phyloP scores from a whole-genome alignment of 148 eudicot genomes.

The Mesembryanthemum crystallinum region DNA sequence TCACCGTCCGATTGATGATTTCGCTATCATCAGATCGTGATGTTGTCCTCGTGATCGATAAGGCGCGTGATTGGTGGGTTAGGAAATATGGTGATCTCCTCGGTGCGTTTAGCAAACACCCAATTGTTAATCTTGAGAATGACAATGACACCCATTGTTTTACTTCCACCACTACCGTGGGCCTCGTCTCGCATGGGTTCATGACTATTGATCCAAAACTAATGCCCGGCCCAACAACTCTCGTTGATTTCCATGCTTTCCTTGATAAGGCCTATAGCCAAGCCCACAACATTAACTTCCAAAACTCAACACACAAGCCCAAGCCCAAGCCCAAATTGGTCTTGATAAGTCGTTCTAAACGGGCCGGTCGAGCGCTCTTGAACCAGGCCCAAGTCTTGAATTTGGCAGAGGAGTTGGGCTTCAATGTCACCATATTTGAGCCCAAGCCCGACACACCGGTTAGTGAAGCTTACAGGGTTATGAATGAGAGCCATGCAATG shows the following conservation, averaged over 20 bases:
- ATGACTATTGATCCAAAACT: constrained; percentile 35
- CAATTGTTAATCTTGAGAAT: constrained; percentile 29
- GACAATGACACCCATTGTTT: constrained; percentile 35
- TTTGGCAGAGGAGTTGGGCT: constrained; percentile 32
- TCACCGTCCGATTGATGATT: constrained; percentile 36
- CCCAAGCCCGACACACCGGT: constrained; percentile 23
- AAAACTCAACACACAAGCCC: not conserved
- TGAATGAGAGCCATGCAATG: constrained; percentile 35
- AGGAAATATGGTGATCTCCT: constrained; percentile 34
- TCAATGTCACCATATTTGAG: constrained; percentile 27
- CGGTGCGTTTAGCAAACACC: constrained; percentile 28
- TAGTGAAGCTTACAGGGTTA: constrained; percentile 25
- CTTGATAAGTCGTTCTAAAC: constrained; percentile 22
- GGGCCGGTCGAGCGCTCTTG: constrained; percentile 26
- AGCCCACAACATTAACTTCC: not conserved
- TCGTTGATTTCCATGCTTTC: constrained; percentile 35
- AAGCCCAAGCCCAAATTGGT: constrained; percentile 29
- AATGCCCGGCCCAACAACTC: constrained; percentile 20
- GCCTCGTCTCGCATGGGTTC: constrained; percentile 43
- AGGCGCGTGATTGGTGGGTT: constrained; percentile 37
- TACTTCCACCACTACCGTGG: constrained; percentile 29
- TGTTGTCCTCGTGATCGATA: constrained; percentile 31
- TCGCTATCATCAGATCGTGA: constrained; percentile 5
- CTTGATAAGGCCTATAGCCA: constrained; percentile 21
- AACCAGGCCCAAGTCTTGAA: constrained; percentile 28